A percentile compares a stretch with the other conserved stretches of the same genome.
phyloP scores from a whole-genome alignment of 2,329 filamentous ascomycete genomes.

The Trichoderma sp. region DNA sequence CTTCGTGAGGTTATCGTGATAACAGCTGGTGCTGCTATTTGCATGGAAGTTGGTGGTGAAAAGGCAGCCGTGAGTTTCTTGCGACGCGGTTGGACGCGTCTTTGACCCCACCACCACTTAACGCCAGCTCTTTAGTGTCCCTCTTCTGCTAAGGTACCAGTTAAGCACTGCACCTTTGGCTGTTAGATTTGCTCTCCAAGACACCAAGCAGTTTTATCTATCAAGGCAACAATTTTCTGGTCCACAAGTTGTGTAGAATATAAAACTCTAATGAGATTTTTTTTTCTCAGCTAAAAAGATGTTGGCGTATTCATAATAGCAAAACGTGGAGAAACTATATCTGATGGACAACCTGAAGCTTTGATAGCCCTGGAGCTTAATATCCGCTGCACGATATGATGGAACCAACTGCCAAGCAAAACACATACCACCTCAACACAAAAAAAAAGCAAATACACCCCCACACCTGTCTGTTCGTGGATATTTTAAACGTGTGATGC shows the following conservation, averaged over 20 bases:
- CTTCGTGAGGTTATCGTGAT: not conserved
- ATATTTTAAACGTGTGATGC: too few species aligned
- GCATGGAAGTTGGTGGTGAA: not conserved
- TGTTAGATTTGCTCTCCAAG: not conserved
- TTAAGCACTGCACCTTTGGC: not conserved
- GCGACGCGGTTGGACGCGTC: constrained; percentile 19
- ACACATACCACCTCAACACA: not conserved
- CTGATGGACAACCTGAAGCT: not conserved
- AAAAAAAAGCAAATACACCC: not conserved
- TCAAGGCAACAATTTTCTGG: not conserved
- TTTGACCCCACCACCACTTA: constrained; percentile 18
- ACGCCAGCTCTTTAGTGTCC: not conserved
- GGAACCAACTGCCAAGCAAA: not conserved
- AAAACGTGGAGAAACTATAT: not conserved
- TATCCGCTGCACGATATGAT: not conserved
- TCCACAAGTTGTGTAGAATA: not conserved
- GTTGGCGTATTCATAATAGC: not conserved
- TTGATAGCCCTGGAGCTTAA: not conserved
- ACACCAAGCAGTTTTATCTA: not conserved
- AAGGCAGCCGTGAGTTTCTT: not conserved
- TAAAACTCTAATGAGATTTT: not conserved
- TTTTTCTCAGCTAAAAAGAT: not conserved
- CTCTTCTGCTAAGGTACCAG: not conserved
- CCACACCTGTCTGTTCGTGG: not conserved
- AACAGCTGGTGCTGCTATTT: not conserved